Percentiles rank a stretch among this genome's conserved stretches.
These are phyloP conservation scores for Ceratocystiopsis minuta DNA, from an alignment of 2,329 filamentous ascomycete species.

Conservation along the genomic window DNA sequence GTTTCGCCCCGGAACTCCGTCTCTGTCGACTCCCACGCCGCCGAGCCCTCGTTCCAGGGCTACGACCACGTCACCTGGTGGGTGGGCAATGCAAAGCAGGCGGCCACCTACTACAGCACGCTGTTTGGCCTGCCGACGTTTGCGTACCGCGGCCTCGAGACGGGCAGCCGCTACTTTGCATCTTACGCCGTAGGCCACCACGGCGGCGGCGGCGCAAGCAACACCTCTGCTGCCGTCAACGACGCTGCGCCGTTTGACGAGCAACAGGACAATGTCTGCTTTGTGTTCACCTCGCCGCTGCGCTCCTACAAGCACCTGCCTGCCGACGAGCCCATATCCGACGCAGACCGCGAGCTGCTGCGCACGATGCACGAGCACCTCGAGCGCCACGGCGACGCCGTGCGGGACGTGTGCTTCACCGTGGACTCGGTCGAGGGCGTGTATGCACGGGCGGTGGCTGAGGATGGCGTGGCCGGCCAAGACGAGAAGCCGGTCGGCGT, in stretches of 20 bases:
- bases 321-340: conserved; percentile 40
- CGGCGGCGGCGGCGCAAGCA: conserved; percentile 2
- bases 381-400: conserved; percentile 76
- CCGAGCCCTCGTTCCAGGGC: conserved; percentile 45
- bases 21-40: conserved; percentile 20
- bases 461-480: conserved; percentile 28
- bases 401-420: conserved; percentile 90
- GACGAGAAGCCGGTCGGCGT: conserved; percentile 25
- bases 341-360: conserved; percentile 47
- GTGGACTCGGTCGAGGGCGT: conserved; percentile 77
- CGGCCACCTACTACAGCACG: conserved; percentile 70
- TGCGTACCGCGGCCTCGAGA: conserved; percentile 79
- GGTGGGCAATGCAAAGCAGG: conserved; percentile 93
- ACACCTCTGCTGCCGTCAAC: conserved; percentile 15
- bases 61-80: conserved; percentile 95
- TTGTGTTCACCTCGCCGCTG: conserved; percentile 70
- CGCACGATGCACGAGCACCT: conserved; percentile 66
- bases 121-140: conserved; percentile 73
- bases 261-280: conserved; percentile 41
- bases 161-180: conserved; percentile 61
- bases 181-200: conserved; percentile 66
- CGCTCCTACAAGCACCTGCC: conserved; percentile 39
- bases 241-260: neutral
- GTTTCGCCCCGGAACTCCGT: conserved; percentile 26
- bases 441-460: conserved; percentile 52